Evolutionary conservation across 768 basidiomycete species (phyloP), one percentile per base, ranked within the genome.

Genomic region (Sistotremastrum niveocremeum): DNA sequence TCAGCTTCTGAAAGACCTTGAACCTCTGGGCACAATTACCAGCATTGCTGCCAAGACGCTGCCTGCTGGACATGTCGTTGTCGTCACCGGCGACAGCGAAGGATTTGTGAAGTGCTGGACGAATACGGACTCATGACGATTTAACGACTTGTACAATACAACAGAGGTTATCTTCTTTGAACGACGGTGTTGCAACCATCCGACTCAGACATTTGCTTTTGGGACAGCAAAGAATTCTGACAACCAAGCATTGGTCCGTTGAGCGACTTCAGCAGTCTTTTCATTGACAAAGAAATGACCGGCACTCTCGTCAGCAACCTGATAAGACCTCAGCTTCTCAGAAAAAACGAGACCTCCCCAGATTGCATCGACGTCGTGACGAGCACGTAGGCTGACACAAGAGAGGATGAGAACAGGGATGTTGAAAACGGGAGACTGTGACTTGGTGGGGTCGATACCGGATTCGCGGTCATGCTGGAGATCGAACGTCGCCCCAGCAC

Each of bases 251-350:
- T 42, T 39, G 29, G 54, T 49, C 6, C 11, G 32, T 37, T 51
- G 29, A 9, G 45, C 42, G 11, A 43, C 46, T 44, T 53, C 45
- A 28, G 49, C 44, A 42, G 45, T 39, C 40, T 33, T 39, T 42
- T 52, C 54, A 40, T 52, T 50, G 8, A 51, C 51, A 29, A 51
- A 38, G 34, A 51, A 54, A 44, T 54, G 52, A 0, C 52, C 52
- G 20, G 48, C 49, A 6, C 31, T 38, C 28, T 54, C 44, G 20
- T 20, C 20, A 2, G 20, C 20, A 33, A 54, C 45, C 47, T 49
- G 45, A 28, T 31, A n/a, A 36, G 37, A 40, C n/a, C 34, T 45
- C 8, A 51, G 44, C 28, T 49, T 30, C 9, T 45, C 47, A 39
- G 47, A 42, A 3, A 12, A 8, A 11, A 39, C 47, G 5, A 54